Conservation (phyloP, 2,329 filamentous ascomycete genomes). For the Chaetomiaceae sp. region DNA sequence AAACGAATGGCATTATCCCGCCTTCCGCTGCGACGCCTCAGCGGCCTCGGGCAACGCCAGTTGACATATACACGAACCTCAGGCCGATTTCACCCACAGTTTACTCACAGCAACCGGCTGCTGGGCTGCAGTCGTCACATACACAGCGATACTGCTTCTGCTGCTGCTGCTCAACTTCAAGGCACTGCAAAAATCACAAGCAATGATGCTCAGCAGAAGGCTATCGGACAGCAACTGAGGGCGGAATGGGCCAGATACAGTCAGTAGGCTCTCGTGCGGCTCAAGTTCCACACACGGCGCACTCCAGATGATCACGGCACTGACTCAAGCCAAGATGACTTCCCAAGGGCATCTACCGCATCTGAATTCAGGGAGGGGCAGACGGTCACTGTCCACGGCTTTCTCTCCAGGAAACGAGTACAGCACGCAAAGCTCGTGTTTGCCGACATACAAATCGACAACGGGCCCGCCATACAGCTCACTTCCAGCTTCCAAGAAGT, state of each 20-base stretch:
- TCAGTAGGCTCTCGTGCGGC: conserved; percentile 38
- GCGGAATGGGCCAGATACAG: conserved; percentile 39
- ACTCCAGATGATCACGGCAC: too few relatives aligned
- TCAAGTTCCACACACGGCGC: conserved; percentile 12
- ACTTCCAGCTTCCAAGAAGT: conserved; percentile 37
- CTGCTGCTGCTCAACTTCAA: neutral
- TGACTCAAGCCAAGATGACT: conserved; percentile 28
- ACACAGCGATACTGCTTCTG: too few relatives aligned
- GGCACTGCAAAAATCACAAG: neutral
- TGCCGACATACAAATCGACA: conserved; percentile 45
- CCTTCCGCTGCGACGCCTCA: conserved; percentile 19
- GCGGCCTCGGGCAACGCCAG: conserved; percentile 6
- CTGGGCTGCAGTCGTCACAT: conserved; percentile 6
- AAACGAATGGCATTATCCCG: conserved; percentile 20
- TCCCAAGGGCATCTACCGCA: conserved; percentile 28
- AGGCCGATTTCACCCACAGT: conserved; percentile 2
- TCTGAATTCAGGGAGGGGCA: conserved; percentile 30
- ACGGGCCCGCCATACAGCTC: conserved; percentile 36
- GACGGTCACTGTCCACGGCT: conserved; percentile 60
- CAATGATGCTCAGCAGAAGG: neutral
- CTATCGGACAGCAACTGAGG: conserved; percentile 16
- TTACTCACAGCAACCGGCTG: neutral
- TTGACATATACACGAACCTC: neutral
- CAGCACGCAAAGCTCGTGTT: conserved; percentile 68
- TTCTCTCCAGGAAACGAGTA: conserved; percentile 63